These are phyloP conservation scores for Penicillium dipodomyicola DNA, from an alignment of 495 filamentous ascomycete species.

Conservation along the genomic window DNA sequence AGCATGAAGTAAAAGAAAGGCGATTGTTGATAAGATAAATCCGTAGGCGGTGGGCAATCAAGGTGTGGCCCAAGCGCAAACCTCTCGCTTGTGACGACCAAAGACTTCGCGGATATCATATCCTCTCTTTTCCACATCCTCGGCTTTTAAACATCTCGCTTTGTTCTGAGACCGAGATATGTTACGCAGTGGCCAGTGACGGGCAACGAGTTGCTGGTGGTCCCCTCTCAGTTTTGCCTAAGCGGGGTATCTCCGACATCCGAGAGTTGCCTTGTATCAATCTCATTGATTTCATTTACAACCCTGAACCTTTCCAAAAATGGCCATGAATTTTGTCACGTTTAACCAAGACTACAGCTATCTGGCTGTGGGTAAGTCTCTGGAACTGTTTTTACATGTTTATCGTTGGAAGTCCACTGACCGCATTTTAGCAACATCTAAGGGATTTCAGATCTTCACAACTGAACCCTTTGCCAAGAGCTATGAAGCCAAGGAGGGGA, in stretches of 20 bases:
- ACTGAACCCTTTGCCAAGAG: constrained; percentile 93
- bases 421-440: constrained; percentile 65
- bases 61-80: constrained; percentile 46
- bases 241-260: constrained; percentile 26
- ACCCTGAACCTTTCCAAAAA: constrained; percentile 31
- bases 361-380: constrained; percentile 76
- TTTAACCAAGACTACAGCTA: constrained; percentile 99
- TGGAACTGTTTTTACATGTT: background rate
- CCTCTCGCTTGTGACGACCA: constrained; percentile 38
- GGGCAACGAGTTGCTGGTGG: constrained; percentile 25
- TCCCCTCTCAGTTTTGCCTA: constrained; percentile 12
- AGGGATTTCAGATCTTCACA: constrained; percentile 92
- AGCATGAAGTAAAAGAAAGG: background rate
- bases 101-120: constrained; percentile 25
- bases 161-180: constrained; percentile 11
- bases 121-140: constrained; percentile 21
- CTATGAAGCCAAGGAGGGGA: constrained; percentile 88
- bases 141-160: background rate
- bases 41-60: constrained; percentile 34
- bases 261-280: constrained; percentile 20
- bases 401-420: constrained; percentile 26
- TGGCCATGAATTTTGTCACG: constrained; percentile 93
- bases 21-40: constrained; percentile 21
- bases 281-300: constrained; percentile 1
- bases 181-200: constrained; percentile 21